A percentile compares a stretch with the other conserved stretches of the same genome.
Evolutionary conservation across 2,329 filamentous ascomycete genomes (phyloP).

Genomic region (Volutella citrinella): DNA sequence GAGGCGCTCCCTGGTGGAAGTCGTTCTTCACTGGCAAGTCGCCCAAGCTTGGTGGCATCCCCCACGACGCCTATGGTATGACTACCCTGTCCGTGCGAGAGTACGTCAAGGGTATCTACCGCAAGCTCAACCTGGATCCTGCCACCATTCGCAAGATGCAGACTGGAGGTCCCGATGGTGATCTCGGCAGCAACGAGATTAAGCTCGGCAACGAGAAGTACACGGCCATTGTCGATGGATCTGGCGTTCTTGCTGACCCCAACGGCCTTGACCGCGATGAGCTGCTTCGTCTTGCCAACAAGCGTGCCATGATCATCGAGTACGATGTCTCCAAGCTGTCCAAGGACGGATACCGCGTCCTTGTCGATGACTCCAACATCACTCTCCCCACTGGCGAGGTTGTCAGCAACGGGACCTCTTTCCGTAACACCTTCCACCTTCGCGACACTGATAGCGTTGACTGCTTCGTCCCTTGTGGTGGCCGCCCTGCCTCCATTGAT

Average conservation of each 20-base stretch:
- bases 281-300: slow-evolving; percentile 78
- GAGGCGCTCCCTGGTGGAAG: slow-evolving; percentile 98
- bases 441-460: slow-evolving; percentile 76
- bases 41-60: slow-evolving; percentile 91
- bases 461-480: slow-evolving; percentile 92
- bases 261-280: slow-evolving; percentile 84
- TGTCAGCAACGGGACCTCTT: slow-evolving; percentile 85
- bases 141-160: slow-evolving; percentile 88
- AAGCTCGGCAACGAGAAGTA: slow-evolving; percentile 95
- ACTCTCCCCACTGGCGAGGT: slow-evolving; percentile 85
- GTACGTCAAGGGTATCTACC: slow-evolving; percentile 94
- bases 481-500: slow-evolving; percentile 94
- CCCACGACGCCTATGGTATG: slow-evolving; percentile 96
- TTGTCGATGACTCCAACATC: slow-evolving; percentile 87
- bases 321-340: slow-evolving; percentile 87
- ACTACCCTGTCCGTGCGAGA: slow-evolving; percentile 95
- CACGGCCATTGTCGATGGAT: slow-evolving; percentile 90
- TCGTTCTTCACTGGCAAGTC: slow-evolving; percentile 99
- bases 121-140: slow-evolving; percentile 88
- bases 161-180: slow-evolving; percentile 94
- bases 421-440: slow-evolving; percentile 97
- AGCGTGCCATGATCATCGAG: slow-evolving; percentile 83
- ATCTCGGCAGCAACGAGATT: slow-evolving; percentile 97
- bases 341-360: slow-evolving; percentile 80
- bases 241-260: slow-evolving; percentile 90